Base-by-base conservation (phyloP, 2,329 filamentous ascomycete species). In the Fusarium sp. region DNA sequence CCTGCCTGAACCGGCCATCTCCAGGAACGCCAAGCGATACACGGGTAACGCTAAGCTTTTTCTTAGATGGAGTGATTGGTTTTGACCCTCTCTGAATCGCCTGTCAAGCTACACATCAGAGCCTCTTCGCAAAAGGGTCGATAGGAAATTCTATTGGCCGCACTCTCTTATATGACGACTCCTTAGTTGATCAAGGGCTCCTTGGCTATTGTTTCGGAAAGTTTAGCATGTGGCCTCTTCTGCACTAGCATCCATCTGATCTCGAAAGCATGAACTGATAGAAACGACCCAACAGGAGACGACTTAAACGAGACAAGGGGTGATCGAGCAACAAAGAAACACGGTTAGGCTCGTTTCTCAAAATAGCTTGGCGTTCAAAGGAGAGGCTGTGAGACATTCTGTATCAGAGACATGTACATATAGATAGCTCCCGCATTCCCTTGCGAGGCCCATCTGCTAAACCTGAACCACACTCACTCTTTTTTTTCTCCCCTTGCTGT, bases 391-490 rank as follows among this genome's bases (percentile, higher is more conserved):
- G 29, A 41, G 35, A 46, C 41, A 52, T 52, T 41, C 63, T 26
- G 15, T 55, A 66, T 61, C 37, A 59, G 61, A 69, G 66, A 71
- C 65, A 66, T 72, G 58, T 62, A 66, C 58, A 63, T 73, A 75
- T 74, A 74, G 62, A 72, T 66, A 64, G 57, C 55, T 70, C 62
- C 67, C 62, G 43, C 72, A 74, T 74, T 74, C 72, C 72, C 67
- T 62, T 47, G 46, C 33, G 63, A 74, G 70, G 72, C 66, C 61
- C 65, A 46, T 48, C n/a, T 41, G 24, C 24, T 63, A 57, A 29
- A 59, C 35, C 35, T 33, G 42, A 60, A 65, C 60, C 62, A 65
- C 46, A 16, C 62, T 65, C 62, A 43, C 44, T 65, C 62, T 41
- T 46, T 50, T 35, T 24, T 3, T 26, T 16, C n/a, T 16, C 29